Conservation (phyloP, 768 basidiomycete species). For the Hygrophoropsis aurantiaca region DNA sequence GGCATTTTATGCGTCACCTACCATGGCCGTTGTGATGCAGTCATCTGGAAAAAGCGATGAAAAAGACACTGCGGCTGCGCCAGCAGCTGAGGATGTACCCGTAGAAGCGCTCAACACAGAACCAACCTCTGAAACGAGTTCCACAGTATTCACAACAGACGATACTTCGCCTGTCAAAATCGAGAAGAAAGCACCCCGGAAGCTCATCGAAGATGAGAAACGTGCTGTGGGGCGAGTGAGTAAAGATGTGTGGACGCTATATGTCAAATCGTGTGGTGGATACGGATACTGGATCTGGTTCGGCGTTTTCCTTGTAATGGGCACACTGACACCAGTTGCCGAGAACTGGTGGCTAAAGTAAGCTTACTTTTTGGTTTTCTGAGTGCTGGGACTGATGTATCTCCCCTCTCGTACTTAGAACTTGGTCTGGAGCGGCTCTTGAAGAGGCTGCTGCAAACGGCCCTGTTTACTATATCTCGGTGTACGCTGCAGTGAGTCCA, state of each 20-base stretch:
- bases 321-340: conserved; percentile 63
- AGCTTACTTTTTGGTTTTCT: conserved; percentile 2
- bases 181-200: conserved; percentile 65
- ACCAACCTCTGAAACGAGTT: conserved; percentile 41
- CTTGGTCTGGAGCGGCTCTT: conserved; percentile 56
- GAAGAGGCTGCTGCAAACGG: conserved; percentile 39
- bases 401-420: conserved; percentile 24
- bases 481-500: conserved; percentile 64
- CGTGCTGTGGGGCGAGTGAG: conserved; percentile 74
- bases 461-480: conserved; percentile 45
- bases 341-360: conserved; percentile 75
- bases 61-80: conserved; percentile 45
- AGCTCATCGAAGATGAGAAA: conserved; percentile 82
- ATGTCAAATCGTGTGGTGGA: conserved; percentile 51
- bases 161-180: conserved; percentile 25
- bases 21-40: conserved; percentile 67
- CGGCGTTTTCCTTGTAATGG: conserved; percentile 48
- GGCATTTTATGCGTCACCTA: conserved; percentile 64
- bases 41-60: conserved; percentile 40
- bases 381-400: conserved; percentile 20
- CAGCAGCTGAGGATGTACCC: conserved; percentile 16
- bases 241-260: conserved; percentile 63
- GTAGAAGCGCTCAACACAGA: conserved; percentile 30
- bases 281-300: conserved; percentile 60
- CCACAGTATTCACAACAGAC: conserved; percentile 39